Conservation (phyloP, 371 early-diverging fungal species). For the Haplosporangium sp. region DNA sequence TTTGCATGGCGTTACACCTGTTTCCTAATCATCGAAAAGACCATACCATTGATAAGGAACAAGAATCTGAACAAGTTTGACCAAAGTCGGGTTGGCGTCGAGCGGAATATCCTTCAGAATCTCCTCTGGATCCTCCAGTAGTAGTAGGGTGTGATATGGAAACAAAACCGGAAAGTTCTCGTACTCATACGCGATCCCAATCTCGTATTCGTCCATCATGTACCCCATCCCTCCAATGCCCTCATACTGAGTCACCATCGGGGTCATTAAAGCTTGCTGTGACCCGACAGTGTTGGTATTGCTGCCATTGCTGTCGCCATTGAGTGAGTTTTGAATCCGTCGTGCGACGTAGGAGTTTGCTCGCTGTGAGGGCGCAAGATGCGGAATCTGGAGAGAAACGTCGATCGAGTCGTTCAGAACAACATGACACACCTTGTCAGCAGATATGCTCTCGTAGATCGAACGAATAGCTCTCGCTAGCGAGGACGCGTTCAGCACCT, state of each 20-base stretch:
- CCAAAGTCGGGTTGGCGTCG: constrained; percentile 87
- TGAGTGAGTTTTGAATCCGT: constrained; percentile 9
- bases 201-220: constrained; percentile 59
- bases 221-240: constrained; percentile 39
- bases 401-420: constrained; percentile 84
- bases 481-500: constrained; percentile 58
- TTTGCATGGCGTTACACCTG: background rate
- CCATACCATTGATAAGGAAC: constrained; percentile 85
- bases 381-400: constrained; percentile 77
- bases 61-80: constrained; percentile 86
- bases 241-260: constrained; percentile 28
- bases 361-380: constrained; percentile 48
- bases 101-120: constrained; percentile 80
- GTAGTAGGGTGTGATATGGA: constrained; percentile 87
- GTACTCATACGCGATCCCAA: constrained; percentile 66
- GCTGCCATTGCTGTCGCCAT: constrained; percentile 11
- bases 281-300: constrained; percentile 15
- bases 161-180: constrained; percentile 79
- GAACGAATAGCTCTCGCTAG: constrained; percentile 70
- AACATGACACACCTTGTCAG: constrained; percentile 70
- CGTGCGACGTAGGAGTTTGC: constrained; percentile 21
- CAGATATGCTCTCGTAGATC: constrained; percentile 68
- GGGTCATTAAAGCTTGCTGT: constrained; percentile 43
- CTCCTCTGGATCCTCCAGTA: constrained; percentile 86
- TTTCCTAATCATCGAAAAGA: background rate